Evolutionary conservation across 2,329 filamentous ascomycete species (phyloP).

Genomic region (Talaromyces funiculosus): DNA sequence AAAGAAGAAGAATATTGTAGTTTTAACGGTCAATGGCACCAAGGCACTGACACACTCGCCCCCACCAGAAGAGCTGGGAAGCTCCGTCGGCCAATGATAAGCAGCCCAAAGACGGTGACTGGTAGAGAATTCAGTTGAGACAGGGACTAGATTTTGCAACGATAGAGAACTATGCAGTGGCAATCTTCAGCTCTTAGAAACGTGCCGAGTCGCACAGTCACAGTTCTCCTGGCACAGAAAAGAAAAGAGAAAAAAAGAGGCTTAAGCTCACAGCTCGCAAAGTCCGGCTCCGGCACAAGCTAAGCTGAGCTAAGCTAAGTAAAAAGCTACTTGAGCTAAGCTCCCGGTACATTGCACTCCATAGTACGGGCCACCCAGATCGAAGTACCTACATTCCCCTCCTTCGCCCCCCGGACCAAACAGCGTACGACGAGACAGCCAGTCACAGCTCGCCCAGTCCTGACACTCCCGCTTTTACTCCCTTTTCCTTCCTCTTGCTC

Average conservation of each 20-base stretch:
- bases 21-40: no score
- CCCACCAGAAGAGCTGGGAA: constrained; percentile 2
- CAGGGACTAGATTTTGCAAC: neutral
- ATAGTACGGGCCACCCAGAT: neutral
- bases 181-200: neutral
- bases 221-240: neutral
- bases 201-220: neutral
- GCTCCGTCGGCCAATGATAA: constrained; percentile 1
- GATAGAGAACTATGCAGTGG: neutral
- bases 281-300: neutral
- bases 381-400: constrained; percentile 1
- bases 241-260: neutral
- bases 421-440: neutral
- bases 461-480: neutral
- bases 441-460: neutral
- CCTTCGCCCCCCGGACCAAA: constrained; percentile 2
- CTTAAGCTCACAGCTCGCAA: neutral
- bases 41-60: neutral
- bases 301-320: constrained; percentile 7
- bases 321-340: no score
- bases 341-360: neutral
- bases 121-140: neutral
- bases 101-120: constrained; percentile 1
- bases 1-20: neutral
- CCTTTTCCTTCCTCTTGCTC: neutral